These are phyloP conservation scores for Scheffersomyces titani DNA, from an alignment of 1,139 yeast genomes.

Conservation along the genomic window DNA sequence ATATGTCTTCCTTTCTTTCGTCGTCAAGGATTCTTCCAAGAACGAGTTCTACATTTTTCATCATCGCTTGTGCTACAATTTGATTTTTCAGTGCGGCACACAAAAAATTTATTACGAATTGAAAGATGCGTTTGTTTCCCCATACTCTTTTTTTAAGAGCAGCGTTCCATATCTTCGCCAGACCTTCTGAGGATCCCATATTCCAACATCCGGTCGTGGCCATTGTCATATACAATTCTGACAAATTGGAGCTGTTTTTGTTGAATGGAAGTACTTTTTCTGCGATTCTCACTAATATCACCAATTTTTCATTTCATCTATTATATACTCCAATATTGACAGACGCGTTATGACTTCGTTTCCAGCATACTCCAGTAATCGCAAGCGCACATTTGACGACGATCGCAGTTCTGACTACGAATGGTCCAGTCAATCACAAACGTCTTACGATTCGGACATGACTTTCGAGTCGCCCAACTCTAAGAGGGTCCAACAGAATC, in stretches of 20 bases:
- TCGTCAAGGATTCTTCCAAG: background rate
- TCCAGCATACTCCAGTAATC: background rate
- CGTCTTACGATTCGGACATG: background rate
- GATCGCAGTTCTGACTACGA: background rate
- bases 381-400: background rate
- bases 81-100: background rate
- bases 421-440: background rate
- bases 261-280: background rate
- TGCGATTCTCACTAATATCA: background rate
- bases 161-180: background rate
- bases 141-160: background rate
- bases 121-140: background rate
- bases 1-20: background rate
- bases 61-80: background rate
- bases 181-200: background rate
- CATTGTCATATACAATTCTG: background rate
- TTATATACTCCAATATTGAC: background rate
- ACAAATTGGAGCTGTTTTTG: background rate
- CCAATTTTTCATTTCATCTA: background rate
- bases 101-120: background rate
- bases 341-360: background rate
- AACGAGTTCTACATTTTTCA: background rate
- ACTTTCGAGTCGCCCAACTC: background rate
- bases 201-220: background rate
- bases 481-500: conserved; percentile 26